Conservation (phyloP, 2,329 filamentous ascomycete species). For the Bimuria novae-zelandiae region DNA sequence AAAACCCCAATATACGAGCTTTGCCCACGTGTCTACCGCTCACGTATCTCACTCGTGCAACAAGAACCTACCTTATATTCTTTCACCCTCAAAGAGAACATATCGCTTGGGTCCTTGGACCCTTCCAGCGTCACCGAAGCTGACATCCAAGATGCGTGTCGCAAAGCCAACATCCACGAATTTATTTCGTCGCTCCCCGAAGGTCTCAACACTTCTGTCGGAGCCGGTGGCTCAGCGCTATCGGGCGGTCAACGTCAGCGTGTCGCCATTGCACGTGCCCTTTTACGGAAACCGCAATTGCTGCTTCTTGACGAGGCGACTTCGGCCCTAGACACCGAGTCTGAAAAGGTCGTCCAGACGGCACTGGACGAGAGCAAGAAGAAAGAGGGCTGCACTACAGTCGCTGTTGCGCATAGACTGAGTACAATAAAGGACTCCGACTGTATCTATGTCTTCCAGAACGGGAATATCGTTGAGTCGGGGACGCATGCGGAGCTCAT, state of each 20-base stretch:
- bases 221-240: conserved; percentile 25
- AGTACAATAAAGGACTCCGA: conserved; percentile 94
- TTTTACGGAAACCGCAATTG: conserved; percentile 48
- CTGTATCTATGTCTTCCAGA: conserved; percentile 89
- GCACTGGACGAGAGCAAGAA: conserved; percentile 72
- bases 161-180: conserved; percentile 57
- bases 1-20: conserved; percentile 76
- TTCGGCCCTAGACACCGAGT: conserved; percentile 43
- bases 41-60: conserved; percentile 81
- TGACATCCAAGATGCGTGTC: conserved; percentile 75
- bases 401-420: conserved; percentile 88
- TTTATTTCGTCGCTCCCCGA: conserved; percentile 54
- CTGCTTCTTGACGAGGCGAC: conserved; percentile 45
- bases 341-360: conserved; percentile 45
- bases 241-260: conserved; percentile 50
- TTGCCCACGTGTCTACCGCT: conserved; percentile 80
- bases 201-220: not conserved
- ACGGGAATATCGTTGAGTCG: conserved; percentile 79
- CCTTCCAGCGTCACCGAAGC: conserved; percentile 67
- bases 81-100: conserved; percentile 88
- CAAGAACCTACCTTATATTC: conserved; percentile 96
- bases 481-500: conserved; percentile 57
- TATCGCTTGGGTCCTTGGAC: conserved; percentile 68
- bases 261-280: conserved; percentile 48
- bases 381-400: conserved; percentile 75